These are phyloP conservation scores for Aspergillus brunneoviolaceus DNA, from an alignment of 2,329 filamentous ascomycete genomes.

Conservation along the genomic window DNA sequence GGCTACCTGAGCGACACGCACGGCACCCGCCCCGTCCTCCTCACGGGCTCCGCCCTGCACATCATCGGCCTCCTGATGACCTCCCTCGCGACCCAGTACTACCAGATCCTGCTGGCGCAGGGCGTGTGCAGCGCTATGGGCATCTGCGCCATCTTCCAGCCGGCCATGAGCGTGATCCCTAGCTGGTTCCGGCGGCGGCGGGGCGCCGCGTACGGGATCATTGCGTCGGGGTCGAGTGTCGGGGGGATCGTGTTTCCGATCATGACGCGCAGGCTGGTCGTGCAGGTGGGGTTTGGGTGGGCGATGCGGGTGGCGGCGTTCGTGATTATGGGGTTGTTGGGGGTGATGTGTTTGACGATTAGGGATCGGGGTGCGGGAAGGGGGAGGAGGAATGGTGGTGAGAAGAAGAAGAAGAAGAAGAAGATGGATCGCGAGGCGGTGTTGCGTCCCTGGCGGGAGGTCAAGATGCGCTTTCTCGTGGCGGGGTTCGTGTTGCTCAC, in stretches of 20 bases:
- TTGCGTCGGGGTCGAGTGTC: slow-evolving; percentile 35
- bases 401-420: background rate
- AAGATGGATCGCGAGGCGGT: background rate
- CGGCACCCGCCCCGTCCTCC: slow-evolving; percentile 57
- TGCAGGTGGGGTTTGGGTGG: slow-evolving; percentile 53
- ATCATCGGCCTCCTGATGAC: slow-evolving; percentile 62
- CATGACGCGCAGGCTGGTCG: slow-evolving; percentile 55
- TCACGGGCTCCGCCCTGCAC: slow-evolving; percentile 54
- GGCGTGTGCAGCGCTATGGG: slow-evolving; percentile 51
- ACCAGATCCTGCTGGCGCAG: slow-evolving; percentile 54
- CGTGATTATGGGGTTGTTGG: slow-evolving; percentile 57
- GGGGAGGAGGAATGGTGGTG: slow-evolving; percentile 7
- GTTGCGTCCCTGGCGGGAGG: background rate
- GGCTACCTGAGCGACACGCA: slow-evolving; percentile 64
- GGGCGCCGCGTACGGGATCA: slow-evolving; percentile 39
- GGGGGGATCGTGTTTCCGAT: slow-evolving; percentile 61
- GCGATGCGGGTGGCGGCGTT: slow-evolving; percentile 55
- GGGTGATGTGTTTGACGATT: slow-evolving; percentile 17
- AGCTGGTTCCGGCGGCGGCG: slow-evolving; percentile 52
- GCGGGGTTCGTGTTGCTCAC: background rate
- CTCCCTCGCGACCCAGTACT: slow-evolving; percentile 53
- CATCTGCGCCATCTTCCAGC: slow-evolving; percentile 48
- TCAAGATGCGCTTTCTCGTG: background rate
- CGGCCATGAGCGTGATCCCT: slow-evolving; percentile 29
- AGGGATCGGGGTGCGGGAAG: slow-evolving; percentile 34